Conservation (phyloP, 2,329 filamentous ascomycete genomes). For the Cordyceps pruinosa region DNA sequence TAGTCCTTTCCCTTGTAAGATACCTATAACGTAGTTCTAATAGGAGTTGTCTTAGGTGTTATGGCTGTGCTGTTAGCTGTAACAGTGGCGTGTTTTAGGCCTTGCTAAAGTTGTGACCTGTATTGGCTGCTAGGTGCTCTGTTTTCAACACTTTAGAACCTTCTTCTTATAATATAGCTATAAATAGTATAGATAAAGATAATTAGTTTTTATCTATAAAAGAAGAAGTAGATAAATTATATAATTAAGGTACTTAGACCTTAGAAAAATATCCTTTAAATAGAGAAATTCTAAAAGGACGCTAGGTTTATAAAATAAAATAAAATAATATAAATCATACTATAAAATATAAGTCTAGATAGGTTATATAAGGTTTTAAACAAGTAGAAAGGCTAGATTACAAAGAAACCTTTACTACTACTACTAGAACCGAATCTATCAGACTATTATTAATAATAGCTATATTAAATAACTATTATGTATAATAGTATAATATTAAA, state of each 20-base stretch:
- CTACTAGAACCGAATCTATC: not conserved
- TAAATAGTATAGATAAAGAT: not conserved
- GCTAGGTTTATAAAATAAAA: not conserved
- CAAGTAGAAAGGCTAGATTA: not conserved
- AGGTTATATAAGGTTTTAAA: not conserved
- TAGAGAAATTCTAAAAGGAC: not conserved
- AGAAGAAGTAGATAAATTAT: not conserved
- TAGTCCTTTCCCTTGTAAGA: too few species aligned
- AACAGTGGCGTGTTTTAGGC: too few species aligned
- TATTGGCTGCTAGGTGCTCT: too few species aligned
- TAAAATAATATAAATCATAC: not conserved
- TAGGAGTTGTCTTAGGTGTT: too few species aligned
- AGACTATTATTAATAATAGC: not conserved
- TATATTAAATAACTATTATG: not conserved
- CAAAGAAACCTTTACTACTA: not conserved
- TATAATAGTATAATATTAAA: not conserved
- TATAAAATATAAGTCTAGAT: not conserved
- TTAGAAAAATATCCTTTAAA: not conserved
- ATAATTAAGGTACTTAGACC: not conserved
- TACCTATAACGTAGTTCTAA: too few species aligned
- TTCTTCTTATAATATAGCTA: not conserved
- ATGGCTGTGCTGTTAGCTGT: too few species aligned
- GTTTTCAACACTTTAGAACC: too few species aligned
- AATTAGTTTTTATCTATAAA: not conserved
- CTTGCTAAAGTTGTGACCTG: too few species aligned